These are phyloP conservation scores for Dissophora ornata DNA, from an alignment of 192 early-diverging fungal species.

Conservation along the genomic window DNA sequence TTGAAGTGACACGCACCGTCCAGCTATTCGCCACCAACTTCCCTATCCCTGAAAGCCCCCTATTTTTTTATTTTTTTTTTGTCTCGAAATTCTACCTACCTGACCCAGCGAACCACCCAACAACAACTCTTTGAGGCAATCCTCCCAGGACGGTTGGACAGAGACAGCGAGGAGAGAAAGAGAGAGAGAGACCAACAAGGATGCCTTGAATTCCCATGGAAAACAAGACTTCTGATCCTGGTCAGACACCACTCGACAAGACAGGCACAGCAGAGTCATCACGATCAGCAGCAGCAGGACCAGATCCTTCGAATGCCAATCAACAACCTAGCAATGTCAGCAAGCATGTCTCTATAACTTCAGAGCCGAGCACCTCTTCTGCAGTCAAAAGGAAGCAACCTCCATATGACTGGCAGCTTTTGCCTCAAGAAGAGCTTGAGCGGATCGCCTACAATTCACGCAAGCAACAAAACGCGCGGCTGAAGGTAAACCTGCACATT, in stretches of 20 bases:
- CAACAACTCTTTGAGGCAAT: too few species aligned
- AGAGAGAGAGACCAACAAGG: neutral
- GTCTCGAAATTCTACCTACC: too few species aligned
- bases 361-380: too few species aligned
- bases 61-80: too few species aligned
- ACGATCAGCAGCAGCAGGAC: neutral
- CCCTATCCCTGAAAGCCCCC: neutral
- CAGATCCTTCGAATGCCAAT: too few species aligned
- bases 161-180: too few species aligned
- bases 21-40: too few species aligned
- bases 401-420: slow-evolving; percentile 28
- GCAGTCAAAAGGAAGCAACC: neutral
- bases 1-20: too few species aligned
- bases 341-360: too few species aligned
- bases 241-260: neutral
- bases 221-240: slow-evolving; percentile 2
- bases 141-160: too few species aligned
- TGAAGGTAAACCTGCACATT: slow-evolving; percentile 18
- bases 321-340: too few species aligned
- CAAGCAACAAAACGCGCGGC: slow-evolving; percentile 18
- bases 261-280: neutral
- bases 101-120: too few species aligned
- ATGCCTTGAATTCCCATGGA: slow-evolving; percentile 13
- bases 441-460: slow-evolving; percentile 32
- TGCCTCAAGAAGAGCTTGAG: slow-evolving; percentile 18